A percentile compares a stretch with the other conserved stretches of the same genome.
Conservation (phyloP, 805 yeast species). For the Saccharomycopsis fermentans region DNA sequence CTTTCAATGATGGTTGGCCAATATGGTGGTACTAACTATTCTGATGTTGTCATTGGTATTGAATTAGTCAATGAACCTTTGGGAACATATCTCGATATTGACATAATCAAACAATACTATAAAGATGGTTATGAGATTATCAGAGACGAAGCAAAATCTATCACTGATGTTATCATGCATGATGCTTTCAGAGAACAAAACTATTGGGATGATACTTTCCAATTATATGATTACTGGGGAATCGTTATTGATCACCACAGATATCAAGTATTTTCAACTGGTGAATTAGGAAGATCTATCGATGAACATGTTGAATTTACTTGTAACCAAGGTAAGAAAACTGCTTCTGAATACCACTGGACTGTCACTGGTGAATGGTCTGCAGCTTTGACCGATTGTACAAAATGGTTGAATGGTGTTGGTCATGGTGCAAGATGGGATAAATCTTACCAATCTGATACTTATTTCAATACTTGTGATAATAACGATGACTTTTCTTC, state of each 20-base stretch:
- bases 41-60: conserved; percentile 57
- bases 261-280: conserved; percentile 72
- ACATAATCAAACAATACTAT: conserved; percentile 49
- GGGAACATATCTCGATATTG: conserved; percentile 40
- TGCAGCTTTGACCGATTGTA: conserved; percentile 63
- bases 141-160: conserved; percentile 40
- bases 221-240: conserved; percentile 36
- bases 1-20: conserved; percentile 40
- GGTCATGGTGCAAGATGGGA: conserved; percentile 58
- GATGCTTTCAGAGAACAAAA: conserved; percentile 54
- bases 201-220: conserved; percentile 41
- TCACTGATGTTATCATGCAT: conserved; percentile 50
- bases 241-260: conserved; percentile 82
- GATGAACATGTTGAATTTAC: conserved; percentile 53
- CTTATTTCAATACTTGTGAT: conserved; percentile 27
- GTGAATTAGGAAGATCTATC: conserved; percentile 46
- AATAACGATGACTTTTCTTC: conserved; percentile 27
- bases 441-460: conserved; percentile 29
- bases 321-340: conserved; percentile 39
- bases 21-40: conserved; percentile 39
- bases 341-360: conserved; percentile 38
- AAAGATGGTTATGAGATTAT: conserved; percentile 52
- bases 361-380: conserved; percentile 63
- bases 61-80: conserved; percentile 68
- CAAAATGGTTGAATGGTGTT: conserved; percentile 60